A percentile compares a stretch with the other conserved stretches of the same genome.
Evolutionary conservation across 495 filamentous ascomycete species (phyloP).

Genomic region (Aspergillus avenaceus): DNA sequence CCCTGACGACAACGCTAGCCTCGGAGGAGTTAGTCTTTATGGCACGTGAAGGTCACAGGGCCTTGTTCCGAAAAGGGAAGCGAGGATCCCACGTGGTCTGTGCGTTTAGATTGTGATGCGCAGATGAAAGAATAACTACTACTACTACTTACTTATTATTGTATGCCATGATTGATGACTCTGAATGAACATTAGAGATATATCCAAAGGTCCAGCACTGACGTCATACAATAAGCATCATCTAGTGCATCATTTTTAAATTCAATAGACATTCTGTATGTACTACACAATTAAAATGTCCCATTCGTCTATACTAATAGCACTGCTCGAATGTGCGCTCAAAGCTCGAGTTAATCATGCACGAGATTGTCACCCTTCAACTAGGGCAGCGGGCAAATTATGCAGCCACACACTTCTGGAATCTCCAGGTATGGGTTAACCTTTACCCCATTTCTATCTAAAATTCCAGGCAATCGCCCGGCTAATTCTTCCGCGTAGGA

Average conservation of each 20-base stretch:
- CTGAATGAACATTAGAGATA: too few relatives aligned
- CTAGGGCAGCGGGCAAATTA: constrained; percentile 92
- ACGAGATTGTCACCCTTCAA: constrained; percentile 93
- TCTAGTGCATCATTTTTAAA: too few relatives aligned
- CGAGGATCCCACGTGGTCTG: constrained; percentile 1
- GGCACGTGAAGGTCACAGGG: constrained; percentile 10
- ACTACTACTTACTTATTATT: too few relatives aligned
- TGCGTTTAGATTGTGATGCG: background rate
- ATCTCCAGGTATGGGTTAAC: constrained; percentile 65
- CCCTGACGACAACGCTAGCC: constrained; percentile 25
- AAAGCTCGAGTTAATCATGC: constrained; percentile 53
- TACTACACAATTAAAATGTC: background rate
- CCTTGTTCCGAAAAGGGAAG: background rate
- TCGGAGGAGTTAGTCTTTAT: background rate
- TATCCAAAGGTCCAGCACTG: too few relatives aligned
- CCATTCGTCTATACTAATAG: background rate
- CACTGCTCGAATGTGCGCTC: background rate
- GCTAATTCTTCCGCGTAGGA: constrained; percentile 48
- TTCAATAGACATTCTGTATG: too few relatives aligned
- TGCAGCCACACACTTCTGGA: constrained; percentile 97
- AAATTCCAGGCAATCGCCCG: background rate
- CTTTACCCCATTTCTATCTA: background rate
- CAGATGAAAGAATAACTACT: too few relatives aligned
- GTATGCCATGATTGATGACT: too few relatives aligned
- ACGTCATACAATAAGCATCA: too few relatives aligned